phyloP scores from a whole-genome alignment of 768 basidiomycete genomes.

The Coprinellus micaceus region DNA sequence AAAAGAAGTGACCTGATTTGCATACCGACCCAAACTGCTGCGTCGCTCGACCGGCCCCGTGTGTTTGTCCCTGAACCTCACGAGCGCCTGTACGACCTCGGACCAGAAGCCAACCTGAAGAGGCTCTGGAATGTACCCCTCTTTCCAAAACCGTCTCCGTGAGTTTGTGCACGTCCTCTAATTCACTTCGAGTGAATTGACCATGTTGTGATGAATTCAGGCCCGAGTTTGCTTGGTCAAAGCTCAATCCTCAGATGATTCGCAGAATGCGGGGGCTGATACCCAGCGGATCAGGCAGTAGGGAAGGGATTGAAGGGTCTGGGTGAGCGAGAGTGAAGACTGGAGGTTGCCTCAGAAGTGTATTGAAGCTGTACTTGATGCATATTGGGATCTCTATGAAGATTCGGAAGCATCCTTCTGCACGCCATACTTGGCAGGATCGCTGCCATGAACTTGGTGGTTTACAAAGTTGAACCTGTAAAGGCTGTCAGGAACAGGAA shows the following conservation, averaged over 20 bases:
- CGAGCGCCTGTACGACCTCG: conserved; percentile 39
- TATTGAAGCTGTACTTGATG: neutral
- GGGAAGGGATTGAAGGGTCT: neutral
- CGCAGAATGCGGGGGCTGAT: conserved; percentile 21
- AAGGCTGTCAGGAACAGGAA: conserved; percentile 11
- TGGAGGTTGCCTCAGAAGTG: neutral
- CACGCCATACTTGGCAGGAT: conserved; percentile 74
- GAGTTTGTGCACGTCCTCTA: conserved; percentile 9
- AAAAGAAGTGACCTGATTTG: conserved; percentile 5
- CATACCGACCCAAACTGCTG: conserved; percentile 5
- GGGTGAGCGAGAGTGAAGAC: neutral
- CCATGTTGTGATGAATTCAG: conserved; percentile 12
- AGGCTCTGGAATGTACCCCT: conserved; percentile 20
- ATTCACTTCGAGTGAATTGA: conserved; percentile 1
- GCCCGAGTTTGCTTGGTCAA: conserved; percentile 32
- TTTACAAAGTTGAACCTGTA: conserved; percentile 92
- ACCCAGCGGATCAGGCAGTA: neutral
- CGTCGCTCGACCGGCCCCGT: neutral
- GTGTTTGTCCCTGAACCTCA: conserved; percentile 16
- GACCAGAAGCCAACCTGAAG: conserved; percentile 26
- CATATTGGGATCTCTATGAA: conserved; percentile 6
- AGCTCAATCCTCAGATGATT: conserved; percentile 32
- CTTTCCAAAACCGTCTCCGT: conserved; percentile 10
- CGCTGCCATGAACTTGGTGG: conserved; percentile 82
- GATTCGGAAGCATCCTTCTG: conserved; percentile 29